Evolutionary conservation across 805 yeast genomes (phyloP), one percentile per base, ranked within the genome.

Genomic region (Sugiyamaella smithiae): DNA sequence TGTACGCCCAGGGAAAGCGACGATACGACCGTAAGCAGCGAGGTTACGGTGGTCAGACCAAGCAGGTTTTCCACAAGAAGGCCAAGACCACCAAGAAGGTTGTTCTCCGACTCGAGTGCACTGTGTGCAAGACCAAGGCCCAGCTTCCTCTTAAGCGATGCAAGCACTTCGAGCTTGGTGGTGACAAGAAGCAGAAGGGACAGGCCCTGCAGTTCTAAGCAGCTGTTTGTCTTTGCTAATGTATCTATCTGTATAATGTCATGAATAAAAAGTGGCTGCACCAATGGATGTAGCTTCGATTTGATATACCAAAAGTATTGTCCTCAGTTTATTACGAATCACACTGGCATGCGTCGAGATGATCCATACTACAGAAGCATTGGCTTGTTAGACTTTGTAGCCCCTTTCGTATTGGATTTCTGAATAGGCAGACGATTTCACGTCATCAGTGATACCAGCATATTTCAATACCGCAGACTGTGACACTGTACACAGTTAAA

Each of bases 21-120:
- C 90, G 99, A 84, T 93, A 93, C 82, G 99, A 93, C 91, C 96
- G 99, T 81, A 93, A 93, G 80, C 99, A 93, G 82, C 74, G 86
- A 70, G 99, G 99, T 89, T 93, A 83, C 81, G 99, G 99, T 88
- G 99, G 99, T 88, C 99, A 93, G 82, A 93, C 99, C 80, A 93
- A 89, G 84, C 99, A 84, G 74, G 85, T 93, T 80, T 93, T 93
- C 97, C 98, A 89, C 87, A 93, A 93, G 88, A 93, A 93, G 80
- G 99, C 99, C 70, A 93, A 93, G 89, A 93, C 98, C 67, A 93
- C 99, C 83, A 93, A 93, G 89, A 93, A 93, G 87, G 96, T 93
- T 75, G 99, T 93, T 64, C 85, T 93, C 74, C 91, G 97, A 82
- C 85, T 93, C 73, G 99, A 93, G 83, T 93, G 99, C 87, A 88